phyloP scores from a whole-genome alignment of 129 eudicot genomes.

The Ambrosia artemisiifolia region DNA sequence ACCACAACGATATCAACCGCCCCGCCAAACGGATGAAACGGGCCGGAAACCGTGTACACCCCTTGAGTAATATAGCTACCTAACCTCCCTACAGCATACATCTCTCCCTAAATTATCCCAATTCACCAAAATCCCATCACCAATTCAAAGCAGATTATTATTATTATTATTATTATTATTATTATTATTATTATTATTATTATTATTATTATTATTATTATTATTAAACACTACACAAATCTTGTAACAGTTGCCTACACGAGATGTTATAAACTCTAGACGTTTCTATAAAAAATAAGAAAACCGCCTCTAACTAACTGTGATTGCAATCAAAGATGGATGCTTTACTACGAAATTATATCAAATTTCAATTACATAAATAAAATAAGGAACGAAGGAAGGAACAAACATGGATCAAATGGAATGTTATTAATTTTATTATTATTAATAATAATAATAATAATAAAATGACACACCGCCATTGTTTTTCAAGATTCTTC shows the following conservation, averaged over 20 bases:
- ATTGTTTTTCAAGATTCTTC: constrained; percentile 9
- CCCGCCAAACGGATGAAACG: constrained; percentile 95
- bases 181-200: too few relatives aligned
- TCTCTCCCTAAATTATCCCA: constrained; percentile 27
- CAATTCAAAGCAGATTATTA: constrained; percentile 5
- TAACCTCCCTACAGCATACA: constrained; percentile 78
- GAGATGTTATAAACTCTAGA: constrained; percentile 20
- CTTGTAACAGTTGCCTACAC: constrained; percentile 17
- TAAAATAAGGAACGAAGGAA: constrained; percentile 12
- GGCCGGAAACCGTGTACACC: constrained; percentile 73
- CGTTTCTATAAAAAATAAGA: constrained; percentile 26
- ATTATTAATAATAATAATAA: too few relatives aligned
- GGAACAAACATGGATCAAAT: constrained; percentile 2
- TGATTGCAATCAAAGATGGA: constrained; percentile 25
- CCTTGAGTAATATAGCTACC: constrained; percentile 78
- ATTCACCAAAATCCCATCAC: constrained; percentile 15
- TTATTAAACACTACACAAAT: constrained; percentile 1
- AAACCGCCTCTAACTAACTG: constrained; percentile 32
- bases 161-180: too few relatives aligned
- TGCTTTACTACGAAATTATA: constrained; percentile 17
- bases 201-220: too few relatives aligned
- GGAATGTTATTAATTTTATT: neutral
- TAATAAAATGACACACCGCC: neutral
- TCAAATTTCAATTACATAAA: constrained; percentile 2
- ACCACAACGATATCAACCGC: constrained; percentile 97